phyloP scores from a whole-genome alignment of 2,329 filamentous ascomycete species.

The Colletotrichum brevisporum region DNA sequence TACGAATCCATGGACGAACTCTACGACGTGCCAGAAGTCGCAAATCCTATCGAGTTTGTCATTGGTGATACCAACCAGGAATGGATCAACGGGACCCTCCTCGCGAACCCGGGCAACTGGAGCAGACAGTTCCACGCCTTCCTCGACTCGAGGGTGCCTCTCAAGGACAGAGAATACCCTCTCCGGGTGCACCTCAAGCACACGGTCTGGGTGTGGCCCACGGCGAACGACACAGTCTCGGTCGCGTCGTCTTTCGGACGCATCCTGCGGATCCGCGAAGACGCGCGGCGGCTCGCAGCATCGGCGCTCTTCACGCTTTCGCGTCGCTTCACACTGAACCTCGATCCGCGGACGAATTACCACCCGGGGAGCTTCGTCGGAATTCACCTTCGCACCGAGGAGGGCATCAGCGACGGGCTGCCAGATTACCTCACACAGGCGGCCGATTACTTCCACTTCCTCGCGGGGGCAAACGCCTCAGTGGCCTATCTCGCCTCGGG shows the following conservation, averaged over 20 bases:
- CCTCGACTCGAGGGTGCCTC: conserved; percentile 47
- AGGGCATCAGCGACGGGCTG: conserved; percentile 47
- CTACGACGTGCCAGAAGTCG: conserved; percentile 49
- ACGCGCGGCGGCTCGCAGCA: conserved; percentile 52
- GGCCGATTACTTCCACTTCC: conserved; percentile 49
- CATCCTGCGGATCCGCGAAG: conserved; percentile 53
- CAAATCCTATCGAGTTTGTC: conserved; percentile 44
- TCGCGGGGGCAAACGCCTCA: conserved; percentile 45
- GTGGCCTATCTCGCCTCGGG: conserved; percentile 61
- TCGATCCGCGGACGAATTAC: conserved; percentile 46
- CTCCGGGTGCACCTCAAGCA: conserved; percentile 51
- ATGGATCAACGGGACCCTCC: conserved; percentile 45
- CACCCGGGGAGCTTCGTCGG: conserved; percentile 48
- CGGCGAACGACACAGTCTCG: conserved; percentile 46
- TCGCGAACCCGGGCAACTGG: conserved; percentile 44
- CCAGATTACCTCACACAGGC: conserved; percentile 52
- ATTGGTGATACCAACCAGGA: conserved; percentile 43
- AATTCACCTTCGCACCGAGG: conserved; percentile 54
- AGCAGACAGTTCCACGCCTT: conserved; percentile 44
- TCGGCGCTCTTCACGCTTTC: conserved; percentile 52
- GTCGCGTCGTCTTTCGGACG: conserved; percentile 55
- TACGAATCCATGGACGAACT: conserved; percentile 52
- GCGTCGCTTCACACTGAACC: conserved; percentile 44
- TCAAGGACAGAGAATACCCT: conserved; percentile 47
- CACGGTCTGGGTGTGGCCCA: conserved; percentile 50